Conservation (phyloP, 106 monocot genomes). For the Triglochin maritima region DNA sequence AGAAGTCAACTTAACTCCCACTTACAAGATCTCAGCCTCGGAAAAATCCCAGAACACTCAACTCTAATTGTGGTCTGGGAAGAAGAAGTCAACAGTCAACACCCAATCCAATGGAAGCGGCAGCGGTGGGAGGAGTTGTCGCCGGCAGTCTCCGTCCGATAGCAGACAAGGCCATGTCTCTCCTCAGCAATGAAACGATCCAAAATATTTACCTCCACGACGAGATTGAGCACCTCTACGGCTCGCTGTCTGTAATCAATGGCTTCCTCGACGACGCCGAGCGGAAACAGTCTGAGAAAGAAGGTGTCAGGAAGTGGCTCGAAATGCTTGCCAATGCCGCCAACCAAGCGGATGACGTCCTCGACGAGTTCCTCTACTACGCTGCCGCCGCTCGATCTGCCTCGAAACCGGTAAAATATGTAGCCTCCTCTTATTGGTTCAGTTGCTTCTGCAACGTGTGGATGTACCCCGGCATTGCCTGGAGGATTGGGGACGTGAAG, state of each 20-base stretch:
- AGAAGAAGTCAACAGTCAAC: too few relatives aligned
- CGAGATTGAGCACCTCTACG: constrained; percentile 8
- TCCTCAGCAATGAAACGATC: not conserved
- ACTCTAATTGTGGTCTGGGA: too few relatives aligned
- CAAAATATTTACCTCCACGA: not conserved
- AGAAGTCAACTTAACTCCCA: too few relatives aligned
- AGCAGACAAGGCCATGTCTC: not conserved
- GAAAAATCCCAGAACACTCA: too few relatives aligned
- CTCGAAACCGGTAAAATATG: too few relatives aligned
- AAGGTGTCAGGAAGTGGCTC: constrained; percentile 18
- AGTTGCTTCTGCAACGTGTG: not conserved
- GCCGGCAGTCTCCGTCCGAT: not conserved
- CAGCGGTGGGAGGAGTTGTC: too few relatives aligned
- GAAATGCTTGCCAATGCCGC: constrained; percentile 9
- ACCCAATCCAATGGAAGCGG: not conserved
- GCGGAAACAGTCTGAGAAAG: constrained; percentile 12
- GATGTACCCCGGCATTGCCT: not conserved
- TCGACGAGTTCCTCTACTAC: constrained; percentile 12
- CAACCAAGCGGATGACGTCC: constrained; percentile 22
- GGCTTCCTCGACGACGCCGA: constrained; percentile 27
- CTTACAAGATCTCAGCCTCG: too few relatives aligned
- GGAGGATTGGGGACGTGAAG: not conserved
- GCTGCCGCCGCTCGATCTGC: not conserved
- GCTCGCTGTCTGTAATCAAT: constrained; percentile 5
- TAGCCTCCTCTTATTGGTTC: not conserved